phyloP scores from a whole-genome alignment of 352 stramenopile genomes.

The Phytophthora gonapodyides region DNA sequence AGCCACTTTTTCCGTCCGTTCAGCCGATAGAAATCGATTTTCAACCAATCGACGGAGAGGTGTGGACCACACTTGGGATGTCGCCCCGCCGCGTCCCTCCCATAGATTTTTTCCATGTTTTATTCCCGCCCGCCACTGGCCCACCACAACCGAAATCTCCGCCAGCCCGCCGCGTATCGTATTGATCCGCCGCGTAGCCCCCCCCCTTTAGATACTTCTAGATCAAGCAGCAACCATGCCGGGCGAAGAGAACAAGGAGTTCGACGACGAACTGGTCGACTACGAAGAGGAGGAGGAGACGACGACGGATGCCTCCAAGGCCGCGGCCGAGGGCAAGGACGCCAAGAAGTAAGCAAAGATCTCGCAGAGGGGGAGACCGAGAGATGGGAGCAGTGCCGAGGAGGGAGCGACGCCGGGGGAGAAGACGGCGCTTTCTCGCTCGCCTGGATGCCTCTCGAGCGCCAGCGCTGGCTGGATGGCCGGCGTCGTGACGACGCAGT shows the following conservation, averaged over 20 bases:
- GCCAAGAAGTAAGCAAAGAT: constrained; percentile 87
- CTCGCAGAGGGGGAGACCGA: constrained; percentile 27
- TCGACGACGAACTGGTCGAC: constrained; percentile 89
- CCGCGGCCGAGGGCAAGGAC: constrained; percentile 78
- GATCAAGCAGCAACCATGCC: constrained; percentile 51
- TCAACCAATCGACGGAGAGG: constrained; percentile 15
- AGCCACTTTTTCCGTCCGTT: constrained; percentile 17
- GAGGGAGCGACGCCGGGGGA: constrained; percentile 24
- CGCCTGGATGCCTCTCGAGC: constrained; percentile 24
- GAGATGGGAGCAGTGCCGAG: constrained; percentile 27
- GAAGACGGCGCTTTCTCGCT: constrained; percentile 28
- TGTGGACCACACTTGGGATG: neutral
- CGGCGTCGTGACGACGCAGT: constrained; percentile 29
- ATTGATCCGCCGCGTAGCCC: too few relatives aligned
- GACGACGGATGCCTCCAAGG: constrained; percentile 76
- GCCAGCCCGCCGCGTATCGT: constrained; percentile 27
- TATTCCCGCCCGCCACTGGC: constrained; percentile 22
- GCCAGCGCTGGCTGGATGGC: neutral
- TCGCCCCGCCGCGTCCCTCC: constrained; percentile 29
- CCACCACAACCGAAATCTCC: constrained; percentile 46
- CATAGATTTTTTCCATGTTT: constrained; percentile 17
- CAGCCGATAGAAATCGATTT: constrained; percentile 17
- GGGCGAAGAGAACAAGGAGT: constrained; percentile 88
- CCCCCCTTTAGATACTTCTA: neutral
- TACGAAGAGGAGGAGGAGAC: constrained; percentile 90